These are phyloP conservation scores for Panaeolus papilionaceus DNA, from an alignment of 768 basidiomycete species.

Conservation along the genomic window DNA sequence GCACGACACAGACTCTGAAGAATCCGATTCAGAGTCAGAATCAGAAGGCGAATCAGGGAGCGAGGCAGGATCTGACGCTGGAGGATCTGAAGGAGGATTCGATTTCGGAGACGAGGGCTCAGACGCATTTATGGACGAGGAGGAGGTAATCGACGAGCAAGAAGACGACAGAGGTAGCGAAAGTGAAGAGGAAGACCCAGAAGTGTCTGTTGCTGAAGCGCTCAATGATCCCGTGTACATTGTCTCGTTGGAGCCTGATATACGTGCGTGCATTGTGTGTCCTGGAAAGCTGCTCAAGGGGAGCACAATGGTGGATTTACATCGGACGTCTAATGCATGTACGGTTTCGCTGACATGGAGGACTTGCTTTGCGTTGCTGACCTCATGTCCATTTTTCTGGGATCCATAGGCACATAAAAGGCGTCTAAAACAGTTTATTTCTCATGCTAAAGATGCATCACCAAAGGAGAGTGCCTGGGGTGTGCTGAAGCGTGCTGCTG, in stretches of 20 bases:
- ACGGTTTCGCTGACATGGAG: constrained; percentile 32
- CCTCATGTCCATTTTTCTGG: constrained; percentile 13
- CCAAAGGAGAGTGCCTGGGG: constrained; percentile 56
- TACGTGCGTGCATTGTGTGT: constrained; percentile 70
- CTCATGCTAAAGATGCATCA: constrained; percentile 44
- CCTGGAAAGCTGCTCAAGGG: constrained; percentile 77
- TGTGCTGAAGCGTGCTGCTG: constrained; percentile 37
- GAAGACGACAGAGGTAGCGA: constrained; percentile 36
- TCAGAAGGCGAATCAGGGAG: constrained; percentile 19
- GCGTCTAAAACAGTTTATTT: constrained; percentile 57
- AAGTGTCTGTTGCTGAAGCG: constrained; percentile 63
- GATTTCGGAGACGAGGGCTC: constrained; percentile 24
- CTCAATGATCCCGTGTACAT: constrained; percentile 69
- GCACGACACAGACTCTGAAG: constrained; percentile 79
- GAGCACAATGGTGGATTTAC: constrained; percentile 57
- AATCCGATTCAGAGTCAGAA: constrained; percentile 49
- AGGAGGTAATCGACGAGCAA: constrained; percentile 34
- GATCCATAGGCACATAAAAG: constrained; percentile 65
- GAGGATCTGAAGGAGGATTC: constrained; percentile 21
- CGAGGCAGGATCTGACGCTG: constrained; percentile 21
- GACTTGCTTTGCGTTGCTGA: constrained; percentile 18
- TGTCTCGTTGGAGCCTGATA: constrained; percentile 58
- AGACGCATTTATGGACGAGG: constrained; percentile 31
- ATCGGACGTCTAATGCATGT: constrained; percentile 70
- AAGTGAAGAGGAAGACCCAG: constrained; percentile 42